Evolutionary conservation across 2,329 filamentous ascomycete species (phyloP), one percentile per base, ranked within the genome.

Genomic region (Emergomyces africanus): DNA sequence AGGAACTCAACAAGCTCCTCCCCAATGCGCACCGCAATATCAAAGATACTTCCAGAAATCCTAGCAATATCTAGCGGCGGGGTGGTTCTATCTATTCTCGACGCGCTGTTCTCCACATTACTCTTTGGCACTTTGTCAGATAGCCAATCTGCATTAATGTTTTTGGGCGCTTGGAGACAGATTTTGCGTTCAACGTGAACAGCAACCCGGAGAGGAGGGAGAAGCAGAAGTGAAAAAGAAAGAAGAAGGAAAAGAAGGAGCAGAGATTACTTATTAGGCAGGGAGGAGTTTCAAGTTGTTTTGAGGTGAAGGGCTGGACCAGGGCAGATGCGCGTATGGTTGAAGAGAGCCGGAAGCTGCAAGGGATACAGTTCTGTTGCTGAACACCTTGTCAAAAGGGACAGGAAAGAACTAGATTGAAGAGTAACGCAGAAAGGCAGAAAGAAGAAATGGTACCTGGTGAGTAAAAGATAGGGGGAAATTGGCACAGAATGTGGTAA

Each of bases 21-120:
- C 33, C 9, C 33, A 35, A 8, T 5, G 9, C 9, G 33, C 33
- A 35, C 33, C 3, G 30, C 30, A n/a, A n/a, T n/a, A n/a, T n/a
- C n/a, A n/a, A n/a, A n/a, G n/a, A n/a, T n/a, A n/a, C n/a, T n/a
- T n/a, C n/a, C n/a, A n/a, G n/a, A n/a, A n/a, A n/a, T n/a, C n/a
- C n/a, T n/a, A 35, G 83, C 83, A 8, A 79, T 88, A 3, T 83
- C 89, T 14, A 89, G 89, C 20, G 83, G 83, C 39, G 83, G 86
- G 68, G 83, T 85, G 0, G 83, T 83, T 0, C 30, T 30, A 30
- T 84, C 81, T 2, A 82, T 86, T 0, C 76, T 86, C 2, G 83
- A 86, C 67, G 83, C 83, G 0, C 72, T 86, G 5, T 80, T 86
- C 59, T 78, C 83, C 8, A 86, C 83, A 0, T 74, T 82, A 2